phyloP scores from a whole-genome alignment of 139 green algal species.

The Trebouxia sp. region DNA sequence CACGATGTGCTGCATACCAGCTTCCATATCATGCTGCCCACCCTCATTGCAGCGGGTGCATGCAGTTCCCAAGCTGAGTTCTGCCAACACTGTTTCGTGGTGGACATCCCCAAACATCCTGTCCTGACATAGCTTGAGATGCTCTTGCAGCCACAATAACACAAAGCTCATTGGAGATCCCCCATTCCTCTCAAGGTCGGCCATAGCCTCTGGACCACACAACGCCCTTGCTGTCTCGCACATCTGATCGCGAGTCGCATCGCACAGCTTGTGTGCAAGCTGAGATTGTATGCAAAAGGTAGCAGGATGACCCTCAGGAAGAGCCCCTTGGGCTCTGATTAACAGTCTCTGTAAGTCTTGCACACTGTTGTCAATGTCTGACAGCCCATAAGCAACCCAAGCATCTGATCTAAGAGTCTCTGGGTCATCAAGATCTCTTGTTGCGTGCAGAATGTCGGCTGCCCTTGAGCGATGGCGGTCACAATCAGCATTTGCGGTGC shows the following conservation, averaged over 20 bases:
- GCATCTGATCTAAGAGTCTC: neutral
- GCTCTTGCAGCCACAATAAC: neutral
- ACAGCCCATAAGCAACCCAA: neutral
- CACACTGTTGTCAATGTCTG: neutral
- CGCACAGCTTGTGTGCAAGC: neutral
- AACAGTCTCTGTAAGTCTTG: neutral
- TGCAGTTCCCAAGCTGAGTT: neutral
- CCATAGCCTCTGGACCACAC: neutral
- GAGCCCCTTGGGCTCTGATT: neutral
- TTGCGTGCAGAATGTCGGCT: neutral
- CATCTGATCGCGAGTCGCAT: neutral
- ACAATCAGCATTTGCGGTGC: neutral
- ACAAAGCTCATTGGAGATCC: neutral
- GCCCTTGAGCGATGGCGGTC: neutral
- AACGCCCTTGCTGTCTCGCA: neutral
- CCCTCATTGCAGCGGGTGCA: neutral
- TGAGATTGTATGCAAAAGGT: neutral
- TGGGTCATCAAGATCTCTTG: neutral
- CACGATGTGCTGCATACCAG: neutral
- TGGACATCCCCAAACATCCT: neutral
- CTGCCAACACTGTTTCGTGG: neutral
- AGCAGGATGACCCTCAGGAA: neutral
- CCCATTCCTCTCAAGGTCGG: neutral
- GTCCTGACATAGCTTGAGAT: neutral
- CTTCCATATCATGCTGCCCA: neutral